Base-by-base conservation (phyloP, 768 basidiomycete species). In the Ephemerocybe angulata region DNA sequence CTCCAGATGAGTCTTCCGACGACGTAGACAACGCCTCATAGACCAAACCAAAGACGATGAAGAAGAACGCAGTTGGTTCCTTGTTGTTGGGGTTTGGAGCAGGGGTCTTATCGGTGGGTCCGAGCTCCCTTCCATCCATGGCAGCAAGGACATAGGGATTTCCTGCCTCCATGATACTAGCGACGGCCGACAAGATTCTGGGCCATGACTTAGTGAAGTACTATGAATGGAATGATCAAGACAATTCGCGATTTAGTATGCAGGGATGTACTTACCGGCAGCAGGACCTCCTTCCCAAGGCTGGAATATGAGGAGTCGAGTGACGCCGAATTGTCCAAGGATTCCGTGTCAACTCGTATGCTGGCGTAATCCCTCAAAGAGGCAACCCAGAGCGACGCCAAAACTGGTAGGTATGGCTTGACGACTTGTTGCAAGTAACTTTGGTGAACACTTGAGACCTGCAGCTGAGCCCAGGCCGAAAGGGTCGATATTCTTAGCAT, bases 391-490 rank as follows among this genome's bases (percentile, higher is more conserved):
- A 96, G 78, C 0, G 86, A 80, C 4, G 88, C 86, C 19, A 99
- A 77, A 0, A 84, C 78, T 2, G 78, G 69, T 44, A 86, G 77
- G 64, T 98, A 84, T 1, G 95, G 93, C 56, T 86, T 82, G 42
- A 98, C 80, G 1, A 99, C 90, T 31, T 88, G 81, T 21, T 79
- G 72, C 10, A 99, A 78, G 67, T 97, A 98, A 1, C 68, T 61
- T 63, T 94, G 92, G 29, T 82, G 76, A 0, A 76, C 67, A 51
- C 88, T 86, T 2, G 95, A 85, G 3, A 93, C 81, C 64, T 93
- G 84, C 15, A 99, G 76, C 65, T 96, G 88, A 6, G 95, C 95
- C 96, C 96, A 99, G 1, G 95, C 96, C 1, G 93, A 90, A 33
- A 98, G 73, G 1, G 91, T 90, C 1, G 95, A 93, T 24, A 98